A percentile compares a stretch with the other conserved stretches of the same genome.
Evolutionary conservation across 2,329 filamentous ascomycete genomes (phyloP).

Genomic region (Phialocephala subalpina): DNA sequence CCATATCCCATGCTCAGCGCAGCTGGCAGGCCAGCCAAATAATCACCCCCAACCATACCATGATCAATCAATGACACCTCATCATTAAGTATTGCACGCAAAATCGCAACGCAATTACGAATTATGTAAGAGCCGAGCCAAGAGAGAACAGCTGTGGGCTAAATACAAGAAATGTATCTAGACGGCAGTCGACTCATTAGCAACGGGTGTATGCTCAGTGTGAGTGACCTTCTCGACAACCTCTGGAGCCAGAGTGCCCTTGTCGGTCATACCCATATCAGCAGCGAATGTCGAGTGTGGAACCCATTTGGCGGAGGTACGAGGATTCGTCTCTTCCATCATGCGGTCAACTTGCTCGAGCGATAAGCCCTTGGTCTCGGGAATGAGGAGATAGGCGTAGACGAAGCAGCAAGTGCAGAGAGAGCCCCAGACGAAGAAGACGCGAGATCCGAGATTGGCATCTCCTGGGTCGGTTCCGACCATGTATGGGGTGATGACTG

Average conservation of each 20-base stretch:
- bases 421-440: slow-evolving; percentile 67
- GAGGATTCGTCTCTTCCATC: slow-evolving; percentile 56
- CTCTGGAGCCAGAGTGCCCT: slow-evolving; percentile 15
- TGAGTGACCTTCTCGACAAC: slow-evolving; percentile 19
- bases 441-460: slow-evolving; percentile 38
- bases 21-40: background rate
- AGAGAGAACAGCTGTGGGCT: background rate
- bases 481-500: slow-evolving; percentile 79
- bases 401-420: slow-evolving; percentile 62
- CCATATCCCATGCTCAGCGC: background rate
- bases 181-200: background rate
- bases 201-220: background rate
- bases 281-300: slow-evolving; percentile 34
- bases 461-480: slow-evolving; percentile 63
- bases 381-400: slow-evolving; percentile 67
- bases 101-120: background rate
- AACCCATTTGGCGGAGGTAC: slow-evolving; percentile 43
- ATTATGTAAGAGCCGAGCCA: slow-evolving; percentile 3
- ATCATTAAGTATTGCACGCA: background rate
- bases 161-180: slow-evolving; percentile 1
- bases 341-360: slow-evolving; percentile 78
- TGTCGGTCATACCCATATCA: slow-evolving; percentile 25
- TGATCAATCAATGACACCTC: background rate
- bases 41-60: background rate
- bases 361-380: slow-evolving; percentile 78